Conservation (phyloP, 768 basidiomycete species). For the Cantharellus anzutake region DNA sequence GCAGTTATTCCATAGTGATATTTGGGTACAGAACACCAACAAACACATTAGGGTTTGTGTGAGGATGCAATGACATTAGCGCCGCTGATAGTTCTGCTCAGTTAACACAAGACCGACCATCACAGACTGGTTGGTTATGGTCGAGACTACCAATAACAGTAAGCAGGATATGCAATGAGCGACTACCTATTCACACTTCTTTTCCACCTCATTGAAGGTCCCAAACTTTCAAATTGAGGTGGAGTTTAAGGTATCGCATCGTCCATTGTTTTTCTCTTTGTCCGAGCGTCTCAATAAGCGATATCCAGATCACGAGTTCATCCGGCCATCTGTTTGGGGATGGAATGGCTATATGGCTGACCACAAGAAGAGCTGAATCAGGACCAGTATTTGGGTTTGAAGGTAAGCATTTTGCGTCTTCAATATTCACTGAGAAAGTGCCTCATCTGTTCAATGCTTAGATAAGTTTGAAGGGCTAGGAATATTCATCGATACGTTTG, state of each 20-base stretch:
- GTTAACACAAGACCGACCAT: conserved; percentile 59
- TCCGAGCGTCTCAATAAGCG: neutral
- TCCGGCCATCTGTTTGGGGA: conserved; percentile 67
- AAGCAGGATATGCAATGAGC: conserved; percentile 15
- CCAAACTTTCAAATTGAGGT: conserved; percentile 63
- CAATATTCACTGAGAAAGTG: neutral
- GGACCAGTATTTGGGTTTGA: conserved; percentile 88
- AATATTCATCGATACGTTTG: conserved; percentile 86
- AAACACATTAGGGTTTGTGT: conserved; percentile 49
- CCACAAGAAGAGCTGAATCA: conserved; percentile 54
- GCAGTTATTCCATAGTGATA: neutral
- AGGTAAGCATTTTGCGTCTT: conserved; percentile 27
- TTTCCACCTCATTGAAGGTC: neutral
- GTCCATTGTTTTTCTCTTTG: neutral
- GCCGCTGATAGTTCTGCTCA: conserved; percentile 11
- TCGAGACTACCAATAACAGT: conserved; percentile 71
- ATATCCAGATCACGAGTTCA: conserved; percentile 44
- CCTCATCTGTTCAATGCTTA: conserved; percentile 14
- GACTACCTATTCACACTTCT: neutral
- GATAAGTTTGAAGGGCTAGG: conserved; percentile 84
- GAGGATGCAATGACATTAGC: neutral
- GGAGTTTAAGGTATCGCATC: conserved; percentile 64
- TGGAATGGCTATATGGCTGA: conserved; percentile 87
- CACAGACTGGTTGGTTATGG: conserved; percentile 97
- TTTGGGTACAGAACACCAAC: conserved; percentile 59